A percentile compares a stretch with the other conserved stretches of the same genome.
Evolutionary conservation across 495 filamentous ascomycete species (phyloP).

Genomic region (Recurvomyces mirabilis): DNA sequence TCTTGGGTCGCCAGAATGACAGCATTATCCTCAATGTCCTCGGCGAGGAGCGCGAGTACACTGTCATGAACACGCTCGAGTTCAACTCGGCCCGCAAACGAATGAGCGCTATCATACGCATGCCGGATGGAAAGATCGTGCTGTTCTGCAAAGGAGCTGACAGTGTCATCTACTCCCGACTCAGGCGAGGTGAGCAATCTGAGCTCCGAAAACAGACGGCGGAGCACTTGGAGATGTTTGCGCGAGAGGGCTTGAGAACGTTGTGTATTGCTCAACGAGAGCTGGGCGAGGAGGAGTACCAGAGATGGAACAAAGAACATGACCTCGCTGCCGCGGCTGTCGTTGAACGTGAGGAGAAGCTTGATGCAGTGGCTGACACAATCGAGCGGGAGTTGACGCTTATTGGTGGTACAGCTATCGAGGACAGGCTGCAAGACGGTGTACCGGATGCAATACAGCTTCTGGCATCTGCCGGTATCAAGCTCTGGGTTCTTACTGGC

Average conservation of each 20-base stretch:
- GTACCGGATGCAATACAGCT: constrained; percentile 94
- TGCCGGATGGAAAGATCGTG: constrained; percentile 86
- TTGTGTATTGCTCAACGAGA: constrained; percentile 86
- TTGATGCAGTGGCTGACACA: constrained; percentile 76
- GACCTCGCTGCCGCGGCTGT: constrained; percentile 78
- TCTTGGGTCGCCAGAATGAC: constrained; percentile 67
- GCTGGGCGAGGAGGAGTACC: constrained; percentile 77
- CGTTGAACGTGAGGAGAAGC: constrained; percentile 80
- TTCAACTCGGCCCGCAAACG: constrained; percentile 96
- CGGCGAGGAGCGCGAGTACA: constrained; percentile 73
- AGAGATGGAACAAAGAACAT: constrained; percentile 72
- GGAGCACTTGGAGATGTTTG: constrained; percentile 92
- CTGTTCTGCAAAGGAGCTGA: constrained; percentile 98
- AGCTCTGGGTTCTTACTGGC: constrained; percentile 98
- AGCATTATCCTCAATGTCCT: constrained; percentile 76
- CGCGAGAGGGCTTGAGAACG: constrained; percentile 86
- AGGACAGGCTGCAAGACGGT: constrained; percentile 93
- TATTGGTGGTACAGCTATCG: constrained; percentile 92
- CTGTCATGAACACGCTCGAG: constrained; percentile 87
- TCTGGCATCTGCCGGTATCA: constrained; percentile 89
- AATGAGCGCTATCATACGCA: constrained; percentile 95
- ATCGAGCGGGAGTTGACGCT: constrained; percentile 87
- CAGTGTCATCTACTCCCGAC: constrained; percentile 89
- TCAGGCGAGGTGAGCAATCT: constrained; percentile 72
- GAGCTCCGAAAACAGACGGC: constrained; percentile 76